Evolutionary conservation across 1,284 basidiomycete species (phyloP), one percentile per base, ranked within the genome.

Genomic region (Fomitopsis schrenkii): DNA sequence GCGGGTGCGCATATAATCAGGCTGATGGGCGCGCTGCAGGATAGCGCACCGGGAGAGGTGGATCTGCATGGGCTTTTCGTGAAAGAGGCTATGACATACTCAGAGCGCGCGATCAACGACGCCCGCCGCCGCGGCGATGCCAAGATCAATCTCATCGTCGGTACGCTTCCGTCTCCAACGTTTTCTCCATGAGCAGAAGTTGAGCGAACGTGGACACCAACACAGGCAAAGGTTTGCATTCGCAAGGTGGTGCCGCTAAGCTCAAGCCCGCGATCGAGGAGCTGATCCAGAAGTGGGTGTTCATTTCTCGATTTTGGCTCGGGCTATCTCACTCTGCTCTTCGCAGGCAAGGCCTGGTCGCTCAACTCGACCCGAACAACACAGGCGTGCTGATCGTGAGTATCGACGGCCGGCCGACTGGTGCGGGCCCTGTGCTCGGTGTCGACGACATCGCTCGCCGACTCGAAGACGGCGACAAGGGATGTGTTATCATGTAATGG

Each of bases 21-120:
- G 48, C 28, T 38, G 22, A 48, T 26, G 22, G 58, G 14, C n/a
- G 26, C 3, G 15, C 19, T 64, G 30, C 67, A 90, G 87, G 84
- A 90, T 61, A 87, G 88, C 60, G 75, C 83, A 57, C 81, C 81
- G 0, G 91, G 88, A 1, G 91, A 94, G 70, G 80, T 97, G 53
- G 93, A 99, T 74, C 79, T 99, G 45, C 94, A 97, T 71, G 95
- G 94, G 1, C 78, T 99, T 7, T 97, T 94, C 74, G 95, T 97
- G 56, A 94, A 95, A 69, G 97, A 99, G 75, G 92, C 94, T n/a
- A 84, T 95, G 55, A 78, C 81, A 52, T 81, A 81, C 60, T 87
- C 85, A 1, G 93, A 95, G 63, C 70, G 77, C 50, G 87, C 90
- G 10, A 84, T 97, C 30, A 75, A 85, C 65, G 77, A 86, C 50